Conservation (phyloP, 2,329 filamentous ascomycete species). For the Verticillium zaregamsianum region DNA sequence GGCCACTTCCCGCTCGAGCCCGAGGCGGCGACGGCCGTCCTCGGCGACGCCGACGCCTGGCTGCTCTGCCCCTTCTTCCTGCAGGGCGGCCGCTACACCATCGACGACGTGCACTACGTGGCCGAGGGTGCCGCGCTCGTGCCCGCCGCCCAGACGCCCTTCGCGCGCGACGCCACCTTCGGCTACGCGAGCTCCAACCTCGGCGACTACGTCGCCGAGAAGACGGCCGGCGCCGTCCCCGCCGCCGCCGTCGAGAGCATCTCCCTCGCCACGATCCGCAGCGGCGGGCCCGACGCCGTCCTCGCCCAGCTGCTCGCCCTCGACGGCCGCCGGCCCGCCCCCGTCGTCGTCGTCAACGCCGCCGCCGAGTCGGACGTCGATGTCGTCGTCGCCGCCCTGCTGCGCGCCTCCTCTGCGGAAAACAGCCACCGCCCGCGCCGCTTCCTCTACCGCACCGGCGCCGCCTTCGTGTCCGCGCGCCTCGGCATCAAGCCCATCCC, state of each 20-base stretch:
- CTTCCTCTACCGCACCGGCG: slow-evolving; percentile 33
- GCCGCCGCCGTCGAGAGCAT: slow-evolving; percentile 36
- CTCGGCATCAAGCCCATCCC: slow-evolving; percentile 48
- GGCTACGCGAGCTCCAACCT: slow-evolving; percentile 50
- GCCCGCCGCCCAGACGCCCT: slow-evolving; percentile 47
- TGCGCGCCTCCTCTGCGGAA: slow-evolving; percentile 22
- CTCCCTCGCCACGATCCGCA: slow-evolving; percentile 40
- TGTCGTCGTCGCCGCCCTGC: slow-evolving; percentile 44
- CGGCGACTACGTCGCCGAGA: slow-evolving; percentile 48
- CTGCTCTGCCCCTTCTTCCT: slow-evolving; percentile 55
- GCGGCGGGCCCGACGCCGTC: slow-evolving; percentile 37
- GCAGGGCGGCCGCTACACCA: slow-evolving; percentile 53
- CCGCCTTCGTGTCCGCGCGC: slow-evolving; percentile 38
- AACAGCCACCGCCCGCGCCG: slow-evolving; percentile 17
- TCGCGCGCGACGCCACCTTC: slow-evolving; percentile 53
- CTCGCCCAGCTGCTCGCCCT: slow-evolving; percentile 31
- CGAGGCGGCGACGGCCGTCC: slow-evolving; percentile 42
- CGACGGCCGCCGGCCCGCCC: slow-evolving; percentile 8
- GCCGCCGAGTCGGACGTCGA: slow-evolving; percentile 50
- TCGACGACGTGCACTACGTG: slow-evolving; percentile 54
- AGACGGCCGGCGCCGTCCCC: slow-evolving; percentile 37
- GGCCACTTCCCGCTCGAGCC: slow-evolving; percentile 53
- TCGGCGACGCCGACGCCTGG: slow-evolving; percentile 46
- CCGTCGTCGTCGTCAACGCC: slow-evolving; percentile 47
- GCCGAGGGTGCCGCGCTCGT: slow-evolving; percentile 36